Evolutionary conservation across 2,329 filamentous ascomycete species (phyloP).

Genomic region (Colletotrichum somersetense): DNA sequence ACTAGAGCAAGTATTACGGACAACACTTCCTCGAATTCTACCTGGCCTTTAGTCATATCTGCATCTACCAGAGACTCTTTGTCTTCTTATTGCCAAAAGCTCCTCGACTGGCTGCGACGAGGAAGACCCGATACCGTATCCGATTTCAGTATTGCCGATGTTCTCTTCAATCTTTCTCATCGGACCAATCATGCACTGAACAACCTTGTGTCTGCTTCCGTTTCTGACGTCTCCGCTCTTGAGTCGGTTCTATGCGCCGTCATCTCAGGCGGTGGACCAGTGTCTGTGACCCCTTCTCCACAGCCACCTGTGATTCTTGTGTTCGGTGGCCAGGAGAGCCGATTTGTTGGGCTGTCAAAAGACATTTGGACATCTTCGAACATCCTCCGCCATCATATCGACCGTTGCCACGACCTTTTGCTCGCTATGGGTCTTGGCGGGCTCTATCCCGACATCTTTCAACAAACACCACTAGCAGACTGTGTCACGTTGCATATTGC

Average conservation of each 20-base stretch:
- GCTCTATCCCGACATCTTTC: slow-evolving; percentile 50
- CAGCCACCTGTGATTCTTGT: slow-evolving; percentile 48
- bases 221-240: not conserved
- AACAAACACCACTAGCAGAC: slow-evolving; percentile 46
- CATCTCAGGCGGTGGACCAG: not conserved
- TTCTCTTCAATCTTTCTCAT: slow-evolving; percentile 8
- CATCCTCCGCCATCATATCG: slow-evolving; percentile 48
- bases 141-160: not conserved
- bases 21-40: not conserved
- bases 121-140: not conserved
- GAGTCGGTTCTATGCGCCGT: not conserved
- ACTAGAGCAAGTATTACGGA: accelerated
- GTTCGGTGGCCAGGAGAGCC: slow-evolving; percentile 54
- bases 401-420: slow-evolving; percentile 50
- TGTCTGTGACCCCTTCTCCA: not conserved
- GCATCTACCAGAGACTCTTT: not conserved
- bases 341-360: slow-evolving; percentile 1
- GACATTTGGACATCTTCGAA: slow-evolving; percentile 43
- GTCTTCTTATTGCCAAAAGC: not conserved
- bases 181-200: slow-evolving; percentile 11
- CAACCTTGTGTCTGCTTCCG: not conserved
- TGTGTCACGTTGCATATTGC: slow-evolving; percentile 52
- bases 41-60: slow-evolving; percentile 7
- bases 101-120: not conserved
- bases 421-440: slow-evolving; percentile 47